phyloP scores from a whole-genome alignment of 306 rosid genomes.

The Vigna mungo region DNA sequence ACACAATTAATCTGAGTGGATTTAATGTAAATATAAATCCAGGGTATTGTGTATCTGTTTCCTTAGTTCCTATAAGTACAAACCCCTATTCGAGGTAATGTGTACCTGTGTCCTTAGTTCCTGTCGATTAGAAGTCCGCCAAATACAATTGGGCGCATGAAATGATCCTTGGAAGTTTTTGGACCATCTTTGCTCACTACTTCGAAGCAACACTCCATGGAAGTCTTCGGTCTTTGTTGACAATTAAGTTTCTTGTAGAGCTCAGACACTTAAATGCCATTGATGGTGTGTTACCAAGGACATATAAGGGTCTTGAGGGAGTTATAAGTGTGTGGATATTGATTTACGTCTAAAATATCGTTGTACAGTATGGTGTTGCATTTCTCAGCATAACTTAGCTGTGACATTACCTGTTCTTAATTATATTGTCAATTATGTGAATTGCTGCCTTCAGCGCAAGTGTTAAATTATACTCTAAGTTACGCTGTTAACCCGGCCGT shows the following conservation, averaged over 20 bases:
- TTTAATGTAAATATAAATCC: constrained; percentile 56
- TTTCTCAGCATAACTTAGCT: constrained; percentile 43
- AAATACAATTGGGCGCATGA: constrained; percentile 46
- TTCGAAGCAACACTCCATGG: constrained; percentile 35
- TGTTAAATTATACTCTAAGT: constrained; percentile 5
- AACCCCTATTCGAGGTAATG: constrained; percentile 38
- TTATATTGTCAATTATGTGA: constrained; percentile 36
- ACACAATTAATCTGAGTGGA: constrained; percentile 38
- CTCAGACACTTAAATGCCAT: constrained; percentile 31
- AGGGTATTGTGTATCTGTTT: constrained; percentile 43
- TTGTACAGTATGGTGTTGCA: constrained; percentile 56
- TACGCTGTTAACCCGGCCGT: not conserved
- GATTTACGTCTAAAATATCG: constrained; percentile 44
- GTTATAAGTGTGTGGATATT: constrained; percentile 53
- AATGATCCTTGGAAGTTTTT: constrained; percentile 34
- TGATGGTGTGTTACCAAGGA: constrained; percentile 50
- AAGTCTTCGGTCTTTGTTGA: constrained; percentile 27
- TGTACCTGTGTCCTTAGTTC: constrained; percentile 39
- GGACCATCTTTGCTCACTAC: constrained; percentile 40
- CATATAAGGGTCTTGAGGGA: constrained; percentile 43
- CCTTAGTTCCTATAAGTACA: constrained; percentile 38
- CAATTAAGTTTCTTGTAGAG: constrained; percentile 43
- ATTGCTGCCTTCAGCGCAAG: constrained; percentile 15
- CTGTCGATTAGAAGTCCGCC: constrained; percentile 41
- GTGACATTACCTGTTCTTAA: constrained; percentile 38